Conservation (phyloP, 768 basidiomycete genomes). For the Mycena rebaudengoi region DNA sequence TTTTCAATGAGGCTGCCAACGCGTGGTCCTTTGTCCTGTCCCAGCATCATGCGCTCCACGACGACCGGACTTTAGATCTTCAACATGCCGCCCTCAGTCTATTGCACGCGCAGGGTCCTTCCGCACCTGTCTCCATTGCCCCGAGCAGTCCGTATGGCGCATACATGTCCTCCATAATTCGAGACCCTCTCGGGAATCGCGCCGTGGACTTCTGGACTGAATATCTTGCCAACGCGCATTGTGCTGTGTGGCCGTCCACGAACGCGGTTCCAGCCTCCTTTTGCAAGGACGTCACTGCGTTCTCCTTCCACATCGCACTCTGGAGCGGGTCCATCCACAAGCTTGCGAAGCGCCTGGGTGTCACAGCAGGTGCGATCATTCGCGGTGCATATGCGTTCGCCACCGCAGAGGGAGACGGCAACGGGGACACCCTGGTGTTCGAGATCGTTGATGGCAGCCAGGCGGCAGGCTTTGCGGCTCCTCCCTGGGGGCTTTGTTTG, state of each 20-base stretch:
- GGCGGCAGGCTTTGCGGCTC: background rate
- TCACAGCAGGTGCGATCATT: background rate
- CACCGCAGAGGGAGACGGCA: background rate
- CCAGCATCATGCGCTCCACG: slow-evolving; percentile 10
- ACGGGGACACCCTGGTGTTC: background rate
- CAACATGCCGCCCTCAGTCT: background rate
- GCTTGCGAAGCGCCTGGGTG: background rate
- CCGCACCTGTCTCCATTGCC: background rate
- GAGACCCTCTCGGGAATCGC: background rate
- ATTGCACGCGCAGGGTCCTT: background rate
- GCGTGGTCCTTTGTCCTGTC: background rate
- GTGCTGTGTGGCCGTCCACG: background rate
- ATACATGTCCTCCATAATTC: background rate
- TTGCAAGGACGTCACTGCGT: slow-evolving; percentile 1
- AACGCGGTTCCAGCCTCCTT: background rate
- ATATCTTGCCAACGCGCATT: no score
- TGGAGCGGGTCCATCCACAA: background rate
- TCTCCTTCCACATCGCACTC: background rate
- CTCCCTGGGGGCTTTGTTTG: slow-evolving; percentile 2
- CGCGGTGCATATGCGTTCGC: slow-evolving; percentile 4
- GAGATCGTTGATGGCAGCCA: slow-evolving; percentile 1
- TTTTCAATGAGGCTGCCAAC: background rate
- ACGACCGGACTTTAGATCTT: background rate
- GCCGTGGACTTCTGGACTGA: no score
- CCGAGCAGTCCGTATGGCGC: background rate